Evolutionary conservation across 441 rosid genomes (phyloP), one percentile per base, ranked within the genome.

Genomic region (Raphanus hybrid): DNA sequence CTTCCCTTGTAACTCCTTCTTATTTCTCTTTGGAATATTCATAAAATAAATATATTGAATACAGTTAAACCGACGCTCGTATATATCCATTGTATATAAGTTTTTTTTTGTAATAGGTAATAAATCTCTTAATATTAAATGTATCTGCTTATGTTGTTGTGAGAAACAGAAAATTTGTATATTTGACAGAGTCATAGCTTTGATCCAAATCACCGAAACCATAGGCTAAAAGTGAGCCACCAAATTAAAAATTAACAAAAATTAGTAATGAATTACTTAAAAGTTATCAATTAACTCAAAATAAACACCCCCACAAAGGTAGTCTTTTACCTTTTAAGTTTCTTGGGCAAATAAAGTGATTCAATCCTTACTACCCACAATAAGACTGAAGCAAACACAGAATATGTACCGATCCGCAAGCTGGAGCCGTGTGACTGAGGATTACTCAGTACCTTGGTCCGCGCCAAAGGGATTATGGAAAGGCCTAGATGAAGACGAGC

Each of bases 391-490:
- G 5, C n/a, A 71, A 32, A 57, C 18, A 27, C 8, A 79, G 9
- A 61, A 55, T 15, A 93, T 90, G 96, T 74, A 94, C 74, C 78
- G 97, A 80, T 92, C 97, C 8, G 70, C 86, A 12, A 94, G 95
- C 78, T 94, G 94, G 93, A 87, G 71, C 78, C 84, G 90, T 52
- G 82, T 78, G 29, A 55, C 86, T 1, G 92, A 87, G 9, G 91
- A 88, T 23, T 87, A 89, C 78, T 84, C 85, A 35, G 71, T 70
- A 60, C 76, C 77, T 45, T 83, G 84, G 80, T 81, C 87, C 0
- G 81, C 90, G 15, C 85, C 85, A 8, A 87, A 80, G 63, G 71
- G 77, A 14, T 39, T 32, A 68, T 84, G 64, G 27, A 86, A 23
- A 83, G 84, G 78, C 12, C 62, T 58, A 80, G 94, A 83, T 54